phyloP scores from a whole-genome alignment of 1,284 basidiomycete genomes.

The Pterulicium gracile region DNA sequence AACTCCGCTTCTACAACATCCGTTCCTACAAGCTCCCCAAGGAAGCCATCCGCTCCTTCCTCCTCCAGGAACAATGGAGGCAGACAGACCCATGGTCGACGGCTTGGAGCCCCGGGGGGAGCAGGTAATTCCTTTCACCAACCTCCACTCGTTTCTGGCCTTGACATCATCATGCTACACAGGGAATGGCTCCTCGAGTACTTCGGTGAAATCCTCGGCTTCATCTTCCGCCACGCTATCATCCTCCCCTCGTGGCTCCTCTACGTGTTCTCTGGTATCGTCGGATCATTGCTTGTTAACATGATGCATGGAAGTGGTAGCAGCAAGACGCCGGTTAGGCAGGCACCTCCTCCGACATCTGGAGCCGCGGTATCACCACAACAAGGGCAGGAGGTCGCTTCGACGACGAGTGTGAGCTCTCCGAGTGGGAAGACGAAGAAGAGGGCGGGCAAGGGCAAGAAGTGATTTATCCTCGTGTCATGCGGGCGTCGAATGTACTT shows the following conservation, averaged over 20 bases:
- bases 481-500: too few species aligned
- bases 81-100: constrained; percentile 49
- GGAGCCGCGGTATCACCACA: too few species aligned
- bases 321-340: too few species aligned
- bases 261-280: constrained; percentile 33
- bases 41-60: constrained; percentile 50
- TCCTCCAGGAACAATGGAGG: constrained; percentile 49
- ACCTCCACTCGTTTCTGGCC: constrained; percentile 4
- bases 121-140: constrained; percentile 36
- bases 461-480: too few species aligned
- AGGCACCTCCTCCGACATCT: too few species aligned
- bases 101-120: constrained; percentile 58
- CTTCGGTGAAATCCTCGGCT: constrained; percentile 37
- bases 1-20: constrained; percentile 63
- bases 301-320: too few species aligned
- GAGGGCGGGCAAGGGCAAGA: too few species aligned
- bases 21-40: constrained; percentile 45
- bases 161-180: constrained; percentile 1
- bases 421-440: too few species aligned
- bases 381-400: too few species aligned
- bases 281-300: constrained; percentile 37
- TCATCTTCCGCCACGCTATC: constrained; percentile 36
- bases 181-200: constrained; percentile 64
- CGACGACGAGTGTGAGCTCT: too few species aligned
- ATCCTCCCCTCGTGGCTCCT: constrained; percentile 39